Conservation (phyloP, 345 rosid genomes). For the Jatropha curcas region DNA sequence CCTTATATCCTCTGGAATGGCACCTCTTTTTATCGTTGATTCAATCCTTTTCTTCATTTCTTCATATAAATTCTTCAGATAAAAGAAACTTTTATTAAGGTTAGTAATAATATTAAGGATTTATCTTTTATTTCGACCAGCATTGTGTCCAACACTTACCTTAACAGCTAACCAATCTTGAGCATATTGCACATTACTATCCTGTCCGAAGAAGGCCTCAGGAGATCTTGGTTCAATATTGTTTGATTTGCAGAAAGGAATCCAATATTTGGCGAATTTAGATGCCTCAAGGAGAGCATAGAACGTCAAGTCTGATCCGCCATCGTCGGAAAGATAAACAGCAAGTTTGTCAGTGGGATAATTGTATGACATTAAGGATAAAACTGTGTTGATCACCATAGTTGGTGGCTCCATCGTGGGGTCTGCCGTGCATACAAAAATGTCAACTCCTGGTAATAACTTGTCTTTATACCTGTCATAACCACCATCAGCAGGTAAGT, state of each 20-base stretch:
- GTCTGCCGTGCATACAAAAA: conserved; percentile 60
- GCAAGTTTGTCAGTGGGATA: conserved; percentile 44
- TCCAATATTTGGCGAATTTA: conserved; percentile 81
- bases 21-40: conserved; percentile 23
- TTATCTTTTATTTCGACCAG: too few relatives aligned
- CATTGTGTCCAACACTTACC: too few relatives aligned
- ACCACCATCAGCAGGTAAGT: too few relatives aligned
- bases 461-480: conserved; percentile 36
- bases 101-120: too few relatives aligned
- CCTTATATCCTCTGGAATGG: conserved; percentile 40
- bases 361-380: conserved; percentile 50
- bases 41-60: conserved; percentile 22
- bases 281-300: conserved; percentile 62
- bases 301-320: conserved; percentile 43
- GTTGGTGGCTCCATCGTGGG: conserved; percentile 51
- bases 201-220: conserved; percentile 57
- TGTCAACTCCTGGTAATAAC: conserved; percentile 47
- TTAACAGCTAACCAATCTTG: conserved; percentile 18
- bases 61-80: conserved; percentile 12
- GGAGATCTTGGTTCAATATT: conserved; percentile 78
- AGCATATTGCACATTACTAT: conserved; percentile 1
- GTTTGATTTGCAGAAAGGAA: conserved; percentile 80
- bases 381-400: conserved; percentile 50
- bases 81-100: too few relatives aligned
- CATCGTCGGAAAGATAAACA: conserved; percentile 59